Percentiles rank a stretch among this genome's conserved stretches.
Evolutionary conservation across 106 monocot genomes (phyloP).

Genomic region (Dioscorea zingiberensis): DNA sequence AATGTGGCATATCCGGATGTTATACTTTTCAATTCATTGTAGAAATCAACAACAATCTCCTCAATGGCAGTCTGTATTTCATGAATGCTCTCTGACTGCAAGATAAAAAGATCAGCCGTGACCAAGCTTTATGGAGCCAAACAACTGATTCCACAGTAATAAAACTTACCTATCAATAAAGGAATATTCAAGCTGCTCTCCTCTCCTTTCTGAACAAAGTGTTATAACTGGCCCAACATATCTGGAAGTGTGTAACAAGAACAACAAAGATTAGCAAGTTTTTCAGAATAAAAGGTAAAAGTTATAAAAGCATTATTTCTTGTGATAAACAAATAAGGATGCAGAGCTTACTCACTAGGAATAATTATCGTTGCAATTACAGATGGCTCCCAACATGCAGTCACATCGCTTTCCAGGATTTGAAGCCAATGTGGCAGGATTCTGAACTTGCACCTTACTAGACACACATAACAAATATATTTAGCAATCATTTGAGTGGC

Average conservation of each 20-base stretch:
- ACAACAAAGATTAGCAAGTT: neutral
- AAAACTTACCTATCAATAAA: slow-evolving; percentile 80
- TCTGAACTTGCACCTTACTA: slow-evolving; percentile 79
- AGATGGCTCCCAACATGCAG: slow-evolving; percentile 91
- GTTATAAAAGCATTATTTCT: neutral
- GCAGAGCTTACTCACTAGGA: slow-evolving; percentile 99
- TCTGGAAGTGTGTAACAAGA: slow-evolving; percentile 26
- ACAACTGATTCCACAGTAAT: neutral
- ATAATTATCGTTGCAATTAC: slow-evolving; percentile 95
- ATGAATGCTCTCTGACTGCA: slow-evolving; percentile 86
- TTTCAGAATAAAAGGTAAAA: no score
- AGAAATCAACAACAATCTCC: slow-evolving; percentile 99
- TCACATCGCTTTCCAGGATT: slow-evolving; percentile 70
- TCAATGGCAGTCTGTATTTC: slow-evolving; percentile 84
- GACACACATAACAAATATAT: slow-evolving; percentile 6
- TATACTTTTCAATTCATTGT: slow-evolving; percentile 92
- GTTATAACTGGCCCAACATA: slow-evolving; percentile 90
- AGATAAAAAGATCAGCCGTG: slow-evolving; percentile 12
- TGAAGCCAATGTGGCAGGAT: slow-evolving; percentile 87
- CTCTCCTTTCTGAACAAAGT: slow-evolving; percentile 97
- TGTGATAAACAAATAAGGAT: slow-evolving; percentile 16
- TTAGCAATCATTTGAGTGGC: neutral
- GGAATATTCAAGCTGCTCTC: slow-evolving; percentile 93
- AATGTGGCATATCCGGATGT: slow-evolving; percentile 99
- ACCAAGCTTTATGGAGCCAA: neutral